These are phyloP conservation scores for Albizia julibrissin DNA, from an alignment of 306 rosid genomes.

Conservation along the genomic window DNA sequence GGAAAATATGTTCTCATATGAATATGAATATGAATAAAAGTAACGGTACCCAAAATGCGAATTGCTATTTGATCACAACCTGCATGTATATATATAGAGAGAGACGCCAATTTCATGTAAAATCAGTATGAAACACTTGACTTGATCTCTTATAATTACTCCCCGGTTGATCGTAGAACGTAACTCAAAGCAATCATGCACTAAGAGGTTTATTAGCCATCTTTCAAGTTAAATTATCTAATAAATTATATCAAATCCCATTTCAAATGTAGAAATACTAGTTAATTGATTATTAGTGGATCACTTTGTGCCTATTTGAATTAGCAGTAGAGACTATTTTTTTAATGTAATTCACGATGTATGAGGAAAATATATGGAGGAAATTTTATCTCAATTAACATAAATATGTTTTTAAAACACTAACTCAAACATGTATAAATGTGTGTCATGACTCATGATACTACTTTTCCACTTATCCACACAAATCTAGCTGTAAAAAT, in stretches of 20 bases:
- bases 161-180: not conserved
- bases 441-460: not conserved
- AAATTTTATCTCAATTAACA: too few species aligned
- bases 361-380: rapidly evolving
- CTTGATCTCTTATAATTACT: not conserved
- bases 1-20: not conserved
- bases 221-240: not conserved
- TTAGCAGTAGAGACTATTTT: too few species aligned
- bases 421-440: too few species aligned
- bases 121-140: not conserved
- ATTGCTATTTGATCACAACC: too few species aligned
- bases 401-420: too few species aligned
- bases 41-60: too few species aligned
- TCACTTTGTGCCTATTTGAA: too few species aligned
- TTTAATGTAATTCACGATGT: rapidly evolving
- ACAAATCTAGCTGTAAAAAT: not conserved
- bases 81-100: too few species aligned
- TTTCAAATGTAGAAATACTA: slow-evolving; percentile 42
- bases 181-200: too few species aligned
- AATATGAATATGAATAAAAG: too few species aligned
- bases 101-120: too few species aligned
- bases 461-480: not conserved
- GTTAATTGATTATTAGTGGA: not conserved
- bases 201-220: not conserved
- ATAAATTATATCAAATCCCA: slow-evolving; percentile 5